Conservation (phyloP, 768 basidiomycete species). For the Mrakia blollopis region DNA sequence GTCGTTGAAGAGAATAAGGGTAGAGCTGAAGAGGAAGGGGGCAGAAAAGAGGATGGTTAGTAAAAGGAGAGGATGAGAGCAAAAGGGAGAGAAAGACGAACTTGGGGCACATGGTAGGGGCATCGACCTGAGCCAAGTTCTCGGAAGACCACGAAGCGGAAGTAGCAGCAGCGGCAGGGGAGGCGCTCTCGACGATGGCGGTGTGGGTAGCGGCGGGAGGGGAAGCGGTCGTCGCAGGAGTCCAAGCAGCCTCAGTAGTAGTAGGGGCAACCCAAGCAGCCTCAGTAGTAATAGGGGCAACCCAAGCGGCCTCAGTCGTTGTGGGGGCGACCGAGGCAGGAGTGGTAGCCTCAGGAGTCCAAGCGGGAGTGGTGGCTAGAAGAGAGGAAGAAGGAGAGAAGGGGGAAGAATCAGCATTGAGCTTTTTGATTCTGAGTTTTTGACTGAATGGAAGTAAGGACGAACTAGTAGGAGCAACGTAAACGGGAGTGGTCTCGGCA, state of each 20-base stretch:
- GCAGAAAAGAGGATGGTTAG: too few species aligned
- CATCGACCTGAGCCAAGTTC: conserved; percentile 4
- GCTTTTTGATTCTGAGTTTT: too few species aligned
- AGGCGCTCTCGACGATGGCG: not conserved
- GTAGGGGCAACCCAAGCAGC: conserved; percentile 13
- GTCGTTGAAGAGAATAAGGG: conserved; percentile 25
- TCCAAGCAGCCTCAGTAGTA: not conserved
- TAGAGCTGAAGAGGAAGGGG: not conserved
- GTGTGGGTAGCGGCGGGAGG: conserved; percentile 17
- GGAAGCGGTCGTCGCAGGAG: not conserved
- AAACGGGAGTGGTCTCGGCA: not conserved
- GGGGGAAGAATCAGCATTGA: too few species aligned
- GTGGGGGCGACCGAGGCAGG: conserved; percentile 18
- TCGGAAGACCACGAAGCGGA: conserved; percentile 9
- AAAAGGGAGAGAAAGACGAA: too few species aligned
- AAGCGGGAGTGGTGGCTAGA: too few species aligned
- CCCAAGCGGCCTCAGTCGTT: not conserved
- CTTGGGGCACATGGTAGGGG: conserved; percentile 21
- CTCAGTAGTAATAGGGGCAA: conserved; percentile 13
- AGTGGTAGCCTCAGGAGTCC: too few species aligned
- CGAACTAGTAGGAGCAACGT: too few species aligned
- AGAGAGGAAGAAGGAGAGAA: too few species aligned
- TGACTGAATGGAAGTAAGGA: too few species aligned
- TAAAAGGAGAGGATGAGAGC: too few species aligned
- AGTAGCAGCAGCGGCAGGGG: conserved; percentile 12